phyloP scores from a whole-genome alignment of 2,329 filamentous ascomycete species.

The Acarospora socialis region DNA sequence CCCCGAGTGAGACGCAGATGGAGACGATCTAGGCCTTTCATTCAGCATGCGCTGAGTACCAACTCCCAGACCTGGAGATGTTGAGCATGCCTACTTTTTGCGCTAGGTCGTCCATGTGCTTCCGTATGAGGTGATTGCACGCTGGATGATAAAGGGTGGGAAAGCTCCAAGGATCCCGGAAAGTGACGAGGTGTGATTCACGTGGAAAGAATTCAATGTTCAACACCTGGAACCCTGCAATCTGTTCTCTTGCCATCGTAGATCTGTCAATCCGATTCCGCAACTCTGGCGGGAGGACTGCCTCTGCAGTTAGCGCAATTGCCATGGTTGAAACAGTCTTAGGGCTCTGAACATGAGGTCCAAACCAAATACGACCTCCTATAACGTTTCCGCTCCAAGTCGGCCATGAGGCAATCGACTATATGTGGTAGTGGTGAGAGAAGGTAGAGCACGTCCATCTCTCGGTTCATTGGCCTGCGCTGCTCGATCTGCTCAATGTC shows the following conservation, averaged over 20 bases:
- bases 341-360: slow-evolving; percentile 47
- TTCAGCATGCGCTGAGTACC: no score
- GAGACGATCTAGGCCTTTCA: slow-evolving; percentile 51
- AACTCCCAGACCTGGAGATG: no score
- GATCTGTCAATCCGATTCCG: slow-evolving; percentile 63
- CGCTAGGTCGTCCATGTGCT: slow-evolving; percentile 71
- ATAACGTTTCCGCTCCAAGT: slow-evolving; percentile 77
- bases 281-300: slow-evolving; percentile 54
- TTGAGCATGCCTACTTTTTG: slow-evolving; percentile 55
- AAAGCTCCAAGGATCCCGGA: slow-evolving; percentile 92
- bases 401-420: slow-evolving; percentile 84
- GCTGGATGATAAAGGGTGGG: slow-evolving; percentile 79
- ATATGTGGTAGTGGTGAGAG: slow-evolving; percentile 75
- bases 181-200: slow-evolving; percentile 82
- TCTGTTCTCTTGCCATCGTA: slow-evolving; percentile 53
- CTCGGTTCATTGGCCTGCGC: slow-evolving; percentile 63
- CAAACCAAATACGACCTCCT: slow-evolving; percentile 68
- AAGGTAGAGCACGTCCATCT: slow-evolving; percentile 91
- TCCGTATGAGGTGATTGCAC: slow-evolving; percentile 70
- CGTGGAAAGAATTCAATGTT: slow-evolving; percentile 81
- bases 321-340: slow-evolving; percentile 1
- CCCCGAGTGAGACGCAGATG: slow-evolving; percentile 80
- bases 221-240: slow-evolving; percentile 67
- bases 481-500: slow-evolving; percentile 93
- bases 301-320: slow-evolving; percentile 4